A percentile compares a stretch with the other conserved stretches of the same genome.
These are phyloP conservation scores for Irpex rosettiformis DNA, from an alignment of 1,284 basidiomycete species.

Conservation along the genomic window DNA sequence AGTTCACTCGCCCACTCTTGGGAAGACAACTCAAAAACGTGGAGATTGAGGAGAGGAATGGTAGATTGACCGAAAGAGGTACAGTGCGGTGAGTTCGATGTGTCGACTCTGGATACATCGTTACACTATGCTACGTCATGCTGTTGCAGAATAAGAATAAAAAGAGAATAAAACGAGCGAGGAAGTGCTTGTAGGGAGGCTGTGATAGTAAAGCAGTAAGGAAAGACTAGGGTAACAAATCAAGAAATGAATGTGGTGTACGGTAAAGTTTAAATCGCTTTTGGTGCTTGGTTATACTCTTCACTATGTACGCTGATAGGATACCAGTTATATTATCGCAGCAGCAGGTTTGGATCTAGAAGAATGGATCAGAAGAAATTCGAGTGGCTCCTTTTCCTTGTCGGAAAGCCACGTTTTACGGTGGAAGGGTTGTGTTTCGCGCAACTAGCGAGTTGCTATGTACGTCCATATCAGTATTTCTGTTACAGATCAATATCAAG, in stretches of 20 bases:
- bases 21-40: not conserved
- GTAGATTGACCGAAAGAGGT: not conserved
- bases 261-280: not conserved
- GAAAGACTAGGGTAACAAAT: not conserved
- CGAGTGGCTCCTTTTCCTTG: not conserved
- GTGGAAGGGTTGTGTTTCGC: too few species aligned
- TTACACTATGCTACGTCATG: not conserved
- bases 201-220: not conserved
- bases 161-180: not conserved
- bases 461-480: too few species aligned
- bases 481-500: not conserved
- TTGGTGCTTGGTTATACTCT: not conserved
- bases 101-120: not conserved
- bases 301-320: not conserved
- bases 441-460: too few species aligned
- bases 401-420: not conserved
- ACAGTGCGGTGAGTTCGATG: not conserved
- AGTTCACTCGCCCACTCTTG: slow-evolving; percentile 1
- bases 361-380: not conserved
- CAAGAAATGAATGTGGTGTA: not conserved
- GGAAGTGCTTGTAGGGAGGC: not conserved
- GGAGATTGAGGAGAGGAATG: not conserved
- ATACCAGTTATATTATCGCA: not conserved
- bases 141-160: not conserved
- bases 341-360: not conserved